Evolutionary conservation across 768 basidiomycete genomes (phyloP), one percentile per base, ranked within the genome.

Genomic region (Leccinum fibrillosum): DNA sequence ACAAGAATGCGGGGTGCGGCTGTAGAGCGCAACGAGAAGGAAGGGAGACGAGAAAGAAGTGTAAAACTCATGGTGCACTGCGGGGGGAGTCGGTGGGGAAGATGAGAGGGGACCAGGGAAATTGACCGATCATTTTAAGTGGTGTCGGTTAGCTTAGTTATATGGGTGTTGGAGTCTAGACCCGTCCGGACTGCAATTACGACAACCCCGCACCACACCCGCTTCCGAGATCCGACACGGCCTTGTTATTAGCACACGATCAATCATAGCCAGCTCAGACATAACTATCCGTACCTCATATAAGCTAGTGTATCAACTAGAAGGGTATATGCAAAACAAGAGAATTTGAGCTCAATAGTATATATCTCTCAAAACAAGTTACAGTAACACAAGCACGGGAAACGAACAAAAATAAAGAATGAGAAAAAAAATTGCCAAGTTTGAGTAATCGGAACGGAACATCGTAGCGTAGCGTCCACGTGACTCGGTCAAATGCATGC

Each of bases 401-500:
- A 60, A 59, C 26, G 55, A 53, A 54, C 53, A 45, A 49, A 37
- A 61, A 52, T n/a, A 19, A 44, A 19, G 19, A 44, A 39, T 10
- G 34, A 65, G 55, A 53, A 63, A 60, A 23, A 25, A 6, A 35
- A 34, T 4, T 13, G 51, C 39, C 39, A n/a, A 10, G 39, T 37
- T 34, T 52, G 55, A 51, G 51, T 5, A 63, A 48, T 47, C 9
- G 55, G 37, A 32, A 48, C 35, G 44, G 42, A 49, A 54, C 51
- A 63, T 58, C 9, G 37, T 55, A 49, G 54, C 10, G 30, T 42
- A 49, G 54, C 6, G 30, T 42, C 37, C 47, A 30, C 49, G 25
- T 47, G 34, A 57, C 49, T 54, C 60, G 59, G 57, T 82, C 79
- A 94, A 73, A 94, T 81, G 75, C 92, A 94, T 54, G 88, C 89